phyloP scores from a whole-genome alignment of 139 green algal species.

The Micromonas commoda region DNA sequence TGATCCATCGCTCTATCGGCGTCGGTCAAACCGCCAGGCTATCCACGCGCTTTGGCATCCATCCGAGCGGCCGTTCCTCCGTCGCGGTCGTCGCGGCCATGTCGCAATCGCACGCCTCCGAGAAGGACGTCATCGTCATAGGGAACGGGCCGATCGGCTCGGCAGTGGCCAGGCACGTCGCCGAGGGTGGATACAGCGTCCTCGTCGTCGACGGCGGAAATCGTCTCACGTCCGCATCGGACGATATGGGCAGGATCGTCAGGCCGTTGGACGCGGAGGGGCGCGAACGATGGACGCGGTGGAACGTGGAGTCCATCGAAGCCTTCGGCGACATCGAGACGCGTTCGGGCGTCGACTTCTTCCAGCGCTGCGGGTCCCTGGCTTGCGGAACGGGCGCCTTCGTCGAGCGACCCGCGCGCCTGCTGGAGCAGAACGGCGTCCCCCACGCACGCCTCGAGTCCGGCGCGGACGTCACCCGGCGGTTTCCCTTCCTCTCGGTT shows the following conservation, averaged over 20 bases:
- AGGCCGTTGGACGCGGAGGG: conserved; percentile 18
- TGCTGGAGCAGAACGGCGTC: not conserved
- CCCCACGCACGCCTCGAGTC: not conserved
- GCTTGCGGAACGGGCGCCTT: not conserved
- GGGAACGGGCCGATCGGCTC: conserved; percentile 12
- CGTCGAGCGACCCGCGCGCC: not conserved
- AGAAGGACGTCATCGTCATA: conserved; percentile 19
- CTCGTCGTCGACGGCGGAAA: conserved; percentile 1
- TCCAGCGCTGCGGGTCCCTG: not conserved
- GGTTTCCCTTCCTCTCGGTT: not conserved
- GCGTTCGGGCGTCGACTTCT: not conserved
- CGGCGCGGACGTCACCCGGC: not conserved
- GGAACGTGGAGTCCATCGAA: conserved; percentile 7
- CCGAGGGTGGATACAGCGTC: not conserved
- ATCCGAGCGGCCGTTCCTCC: too few relatives aligned
- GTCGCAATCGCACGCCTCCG: not conserved
- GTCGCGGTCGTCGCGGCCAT: too few relatives aligned
- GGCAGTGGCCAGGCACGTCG: not conserved
- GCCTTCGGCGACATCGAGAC: not conserved
- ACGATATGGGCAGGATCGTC: conserved; percentile 17
- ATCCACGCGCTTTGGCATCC: too few relatives aligned
- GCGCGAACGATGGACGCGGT: conserved; percentile 8
- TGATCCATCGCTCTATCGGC: too few relatives aligned
- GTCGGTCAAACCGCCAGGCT: too few relatives aligned
- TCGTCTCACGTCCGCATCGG: not conserved